Base-by-base conservation (phyloP, 1,284 basidiomycete species). In the Cystobasidium pallidum region DNA sequence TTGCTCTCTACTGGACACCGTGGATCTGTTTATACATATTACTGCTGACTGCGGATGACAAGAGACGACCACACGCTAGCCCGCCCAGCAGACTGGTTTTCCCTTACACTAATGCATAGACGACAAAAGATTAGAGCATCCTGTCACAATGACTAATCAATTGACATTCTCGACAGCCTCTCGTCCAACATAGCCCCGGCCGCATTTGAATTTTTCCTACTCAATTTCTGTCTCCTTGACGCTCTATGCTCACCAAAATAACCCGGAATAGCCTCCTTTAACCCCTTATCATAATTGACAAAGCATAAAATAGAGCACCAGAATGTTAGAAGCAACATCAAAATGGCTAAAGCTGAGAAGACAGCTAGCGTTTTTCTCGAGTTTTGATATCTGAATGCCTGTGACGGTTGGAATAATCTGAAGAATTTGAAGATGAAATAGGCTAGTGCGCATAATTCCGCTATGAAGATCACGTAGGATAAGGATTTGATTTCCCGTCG, bases 401-500 rank as follows among this genome's bases (percentile, higher is more conserved):
- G 61, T 17, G 26, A 28, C 2, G 58, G 24, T 36, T 75, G 43
- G 52, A 68, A 92, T 82, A 91, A 89, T 34, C 90, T 86, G 70
- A 88, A 86, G 30, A 92, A 85, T 78, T 92, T 92, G 81, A 89
- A 92, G 67, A 76, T 76, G 67, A 75, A 74, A 55, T 74, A 74
- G 1, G 62, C 68, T 34, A 72, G 28, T 15, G 45, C 73, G 21
- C n/a, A 39, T 45, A 57, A 19, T 59, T 65, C 67, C 11, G 58
- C 52, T 19, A 66, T 34, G 45, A 70, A 73, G 24, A 64, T 64
- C 21, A 70, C 24, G 21, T 51, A 70, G 10, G 66, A 61, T 89
- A 92, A 91, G 81, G 91, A 81, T 19, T 88, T 91, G 74, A 91
- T 87, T 81, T 92, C 91, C 68, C 88, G 84, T 77, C 89, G 86